Evolutionary conservation across 2,329 filamentous ascomycete species (phyloP), one percentile per base, ranked within the genome.

Genomic region (Fusarium cyanostomum): DNA sequence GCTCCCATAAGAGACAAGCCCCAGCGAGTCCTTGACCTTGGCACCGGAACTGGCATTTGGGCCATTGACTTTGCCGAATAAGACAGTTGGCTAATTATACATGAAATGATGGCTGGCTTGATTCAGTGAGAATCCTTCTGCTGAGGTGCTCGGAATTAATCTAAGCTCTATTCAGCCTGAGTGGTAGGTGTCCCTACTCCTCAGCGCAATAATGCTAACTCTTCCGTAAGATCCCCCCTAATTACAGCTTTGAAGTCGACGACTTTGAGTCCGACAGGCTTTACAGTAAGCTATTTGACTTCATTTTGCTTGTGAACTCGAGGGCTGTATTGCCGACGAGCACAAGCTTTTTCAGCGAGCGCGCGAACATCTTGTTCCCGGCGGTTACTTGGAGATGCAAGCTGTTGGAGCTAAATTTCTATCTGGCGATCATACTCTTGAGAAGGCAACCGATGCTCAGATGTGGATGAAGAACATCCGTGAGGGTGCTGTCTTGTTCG

Each of bases 191-290:
- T n/a, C n/a, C n/a, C n/a, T n/a, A n/a, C n/a, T n/a, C n/a, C n/a
- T n/a, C n/a, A n/a, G n/a, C n/a, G n/a, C n/a, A n/a, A n/a, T n/a
- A n/a, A n/a, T n/a, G n/a, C n/a, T n/a, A n/a, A n/a, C n/a, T n/a
- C n/a, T n/a, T n/a, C n/a, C n/a, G n/a, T n/a, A n/a, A n/a, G n/a
- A n/a, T n/a, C n/a, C n/a, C n/a, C n/a, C n/a, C n/a, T n/a, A n/a
- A n/a, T n/a, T n/a, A n/a, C n/a, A n/a, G n/a, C 5, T 59, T 59
- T 21, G 56, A 55, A 18, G 51, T 59, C 5, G 55, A 59, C 24
- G 55, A 53, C 18, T 59, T 52, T 16, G 56, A 55, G 21, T 27
- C 44, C 2, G 56, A 59, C 16, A 55, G 56, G 56, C 30, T 45
- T 3, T 39, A 51, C 37, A 43, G 31, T 12, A 43, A 26, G 9